Evolutionary conservation across 2,329 filamentous ascomycete species (phyloP), one percentile per base, ranked within the genome.

Genomic region (Colletotrichum cereale): DNA sequence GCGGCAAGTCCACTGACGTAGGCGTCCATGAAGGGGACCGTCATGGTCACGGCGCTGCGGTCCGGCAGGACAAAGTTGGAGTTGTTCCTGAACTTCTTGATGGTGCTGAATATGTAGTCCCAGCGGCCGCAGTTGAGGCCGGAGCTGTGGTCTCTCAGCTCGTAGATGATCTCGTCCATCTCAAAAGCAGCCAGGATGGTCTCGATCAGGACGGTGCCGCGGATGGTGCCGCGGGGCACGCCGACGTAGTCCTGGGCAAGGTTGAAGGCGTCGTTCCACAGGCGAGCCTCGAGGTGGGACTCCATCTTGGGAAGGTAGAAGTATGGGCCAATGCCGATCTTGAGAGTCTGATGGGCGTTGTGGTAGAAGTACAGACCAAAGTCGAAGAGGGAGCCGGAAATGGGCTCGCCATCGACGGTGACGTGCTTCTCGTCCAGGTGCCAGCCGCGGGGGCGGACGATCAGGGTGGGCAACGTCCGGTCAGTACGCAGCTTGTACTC

Each of bases 131-230:
- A 98, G 90, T 99, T 99, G 79, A 99, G 90, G 58, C 96, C 96
- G 8, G 96, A 93, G 82, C 92, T 96, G 87, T 99, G 96, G 80
- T 98, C 96, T 73, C 96, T 93, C 76, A 99, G 92, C 86, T 98
- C 96, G 84, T 98, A 99, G 85, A 99, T 98, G 84, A 99, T 98
- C 90, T 99, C 96, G 78, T 99, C 96, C 96, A 99, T 99, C 88
- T 99, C 96, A 79, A 99, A 99, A 21, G 96, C 96, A 52, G 96
- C 96, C 53, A 96, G 89, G 82, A 99, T 98, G 67, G 96, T 98
- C 89, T 99, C 96, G 79, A 99, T 98, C 77, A 99, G 86, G 48
- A 98, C 96, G 3, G 96, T 99, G 73, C 90, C 96, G 77, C 96
- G 93, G 83, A 98, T 97, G 66, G 95, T 98, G 66, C 96, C 96